Conservation (phyloP, 1,284 basidiomycete species). For the Cryptococcus amylolentus region DNA sequence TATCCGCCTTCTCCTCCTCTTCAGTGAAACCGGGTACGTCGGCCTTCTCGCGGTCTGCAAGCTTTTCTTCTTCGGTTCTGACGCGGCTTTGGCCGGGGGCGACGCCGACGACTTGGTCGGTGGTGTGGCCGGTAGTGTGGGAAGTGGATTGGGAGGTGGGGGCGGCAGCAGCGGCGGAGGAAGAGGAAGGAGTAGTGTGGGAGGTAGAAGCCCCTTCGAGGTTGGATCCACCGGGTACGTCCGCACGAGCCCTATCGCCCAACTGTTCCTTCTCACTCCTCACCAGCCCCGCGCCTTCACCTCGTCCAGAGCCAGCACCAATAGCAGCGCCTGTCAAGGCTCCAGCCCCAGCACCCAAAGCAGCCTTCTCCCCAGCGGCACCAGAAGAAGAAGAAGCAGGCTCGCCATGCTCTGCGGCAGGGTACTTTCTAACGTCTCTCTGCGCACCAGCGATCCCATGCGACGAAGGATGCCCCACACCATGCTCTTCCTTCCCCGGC, state of each 20-base stretch:
- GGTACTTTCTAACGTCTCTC: conserved; percentile 26
- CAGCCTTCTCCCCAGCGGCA: neutral
- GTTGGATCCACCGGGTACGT: neutral
- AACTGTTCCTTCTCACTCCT: no score
- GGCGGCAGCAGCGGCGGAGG: neutral
- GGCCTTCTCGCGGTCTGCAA: no score
- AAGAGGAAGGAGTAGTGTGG: neutral
- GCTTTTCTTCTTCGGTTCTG: neutral
- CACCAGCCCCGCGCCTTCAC: neutral
- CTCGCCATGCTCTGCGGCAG: conserved; percentile 14
- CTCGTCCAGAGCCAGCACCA: neutral
- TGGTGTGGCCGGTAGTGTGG: no score
- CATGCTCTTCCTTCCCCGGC: conserved; percentile 24
- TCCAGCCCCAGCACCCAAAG: neutral
- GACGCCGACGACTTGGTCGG: no score
- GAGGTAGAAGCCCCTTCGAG: neutral
- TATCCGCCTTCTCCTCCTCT: no score
- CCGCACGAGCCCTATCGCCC: neutral
- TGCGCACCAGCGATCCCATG: conserved; percentile 17
- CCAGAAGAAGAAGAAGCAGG: neutral
- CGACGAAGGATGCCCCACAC: conserved; percentile 31
- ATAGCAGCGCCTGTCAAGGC: neutral
- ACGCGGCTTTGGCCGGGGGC: neutral
- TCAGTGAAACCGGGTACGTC: no score
- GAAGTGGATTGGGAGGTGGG: no score